These are phyloP conservation scores for Lavandula angustifolia DNA, from an alignment of 257 asterid species.

Conservation along the genomic window DNA sequence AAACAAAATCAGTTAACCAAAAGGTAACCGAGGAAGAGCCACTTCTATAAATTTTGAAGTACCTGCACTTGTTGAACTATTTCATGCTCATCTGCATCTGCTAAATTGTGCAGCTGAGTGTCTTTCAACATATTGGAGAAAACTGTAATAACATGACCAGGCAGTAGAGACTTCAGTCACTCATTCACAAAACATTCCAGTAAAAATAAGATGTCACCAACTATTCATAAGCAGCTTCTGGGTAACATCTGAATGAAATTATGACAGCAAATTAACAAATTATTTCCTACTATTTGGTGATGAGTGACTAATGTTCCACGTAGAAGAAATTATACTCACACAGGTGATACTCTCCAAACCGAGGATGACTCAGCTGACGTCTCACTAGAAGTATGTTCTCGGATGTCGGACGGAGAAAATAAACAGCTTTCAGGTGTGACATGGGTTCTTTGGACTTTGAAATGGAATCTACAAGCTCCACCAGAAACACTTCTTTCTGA, in stretches of 20 bases:
- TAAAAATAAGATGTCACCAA: constrained; percentile 15
- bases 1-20: background rate
- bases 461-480: constrained; percentile 89
- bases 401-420: constrained; percentile 88
- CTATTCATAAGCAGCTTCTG: constrained; percentile 24
- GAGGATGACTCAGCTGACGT: constrained; percentile 82
- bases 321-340: constrained; percentile 54
- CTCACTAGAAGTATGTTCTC: constrained; percentile 82
- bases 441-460: constrained; percentile 92
- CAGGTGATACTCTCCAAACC: constrained; percentile 97
- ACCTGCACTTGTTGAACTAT: constrained; percentile 98
- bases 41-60: constrained; percentile 10
- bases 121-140: constrained; percentile 94
- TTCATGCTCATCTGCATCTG: constrained; percentile 95
- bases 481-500: constrained; percentile 93
- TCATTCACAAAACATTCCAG: constrained; percentile 23
- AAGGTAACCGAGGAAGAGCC: background rate
- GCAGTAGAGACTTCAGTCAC: constrained; percentile 29
- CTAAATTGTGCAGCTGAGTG: constrained; percentile 92
- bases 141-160: constrained; percentile 55
- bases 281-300: background rate
- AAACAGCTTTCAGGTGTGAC: constrained; percentile 97
- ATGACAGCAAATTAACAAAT: constrained; percentile 13
- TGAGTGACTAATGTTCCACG: background rate
- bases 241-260: constrained; percentile 10